A percentile compares a stretch with the other conserved stretches of the same genome.
Evolutionary conservation across 441 rosid species (phyloP).

Genomic region (Erodium chrysanthum): DNA sequence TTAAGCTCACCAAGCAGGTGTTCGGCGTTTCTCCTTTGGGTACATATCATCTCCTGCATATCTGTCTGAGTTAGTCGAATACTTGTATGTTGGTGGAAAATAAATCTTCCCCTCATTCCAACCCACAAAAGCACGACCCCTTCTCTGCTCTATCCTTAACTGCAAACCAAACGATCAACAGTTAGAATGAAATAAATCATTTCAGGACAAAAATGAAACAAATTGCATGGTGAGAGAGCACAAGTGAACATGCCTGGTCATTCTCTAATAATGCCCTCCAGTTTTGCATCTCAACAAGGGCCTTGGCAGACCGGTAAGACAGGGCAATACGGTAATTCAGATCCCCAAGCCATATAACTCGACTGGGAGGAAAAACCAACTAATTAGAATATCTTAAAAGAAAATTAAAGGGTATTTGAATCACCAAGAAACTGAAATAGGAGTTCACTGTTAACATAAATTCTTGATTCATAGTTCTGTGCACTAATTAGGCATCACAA

Average conservation of each 20-base stretch:
- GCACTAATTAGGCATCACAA: too few relatives aligned
- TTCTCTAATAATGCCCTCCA: constrained; percentile 86
- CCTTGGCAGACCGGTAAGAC: constrained; percentile 29
- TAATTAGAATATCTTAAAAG: neutral
- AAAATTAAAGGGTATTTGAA: neutral
- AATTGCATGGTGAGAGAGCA: neutral
- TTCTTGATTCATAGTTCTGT: too few relatives aligned
- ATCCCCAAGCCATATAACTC: constrained; percentile 95
- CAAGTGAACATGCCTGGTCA: constrained; percentile 58
- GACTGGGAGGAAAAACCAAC: constrained; percentile 31
- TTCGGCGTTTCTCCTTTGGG: constrained; percentile 89
- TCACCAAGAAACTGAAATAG: neutral
- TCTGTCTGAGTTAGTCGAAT: constrained; percentile 85
- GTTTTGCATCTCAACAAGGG: constrained; percentile 80
- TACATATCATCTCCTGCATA: constrained; percentile 68
- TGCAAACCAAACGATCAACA: constrained; percentile 23
- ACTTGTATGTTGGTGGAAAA: constrained; percentile 98
- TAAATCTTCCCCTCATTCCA: constrained; percentile 92
- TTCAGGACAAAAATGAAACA: neutral
- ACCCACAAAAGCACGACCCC: constrained; percentile 70
- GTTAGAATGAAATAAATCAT: constrained; percentile 13
- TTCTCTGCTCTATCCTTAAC: constrained; percentile 71
- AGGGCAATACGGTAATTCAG: constrained; percentile 88
- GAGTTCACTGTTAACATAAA: neutral
- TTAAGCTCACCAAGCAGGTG: constrained; percentile 79